Evolutionary conservation across 2,329 filamentous ascomycete species (phyloP).

Genomic region (Cryphonectria nitschkei): DNA sequence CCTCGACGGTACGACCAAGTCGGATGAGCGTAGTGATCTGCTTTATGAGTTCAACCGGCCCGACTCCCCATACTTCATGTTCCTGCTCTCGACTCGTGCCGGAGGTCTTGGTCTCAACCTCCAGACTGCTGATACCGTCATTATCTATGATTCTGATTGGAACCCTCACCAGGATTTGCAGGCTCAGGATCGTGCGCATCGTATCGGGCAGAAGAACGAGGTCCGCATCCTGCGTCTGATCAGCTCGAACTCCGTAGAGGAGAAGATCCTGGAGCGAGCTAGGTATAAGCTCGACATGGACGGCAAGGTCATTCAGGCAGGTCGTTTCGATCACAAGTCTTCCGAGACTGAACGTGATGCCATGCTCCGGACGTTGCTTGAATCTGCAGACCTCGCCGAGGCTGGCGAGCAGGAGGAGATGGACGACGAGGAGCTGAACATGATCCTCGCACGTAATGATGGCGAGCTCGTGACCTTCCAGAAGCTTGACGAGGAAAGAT

Average conservation of each 20-base stretch:
- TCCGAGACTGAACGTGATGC: slow-evolving; percentile 98
- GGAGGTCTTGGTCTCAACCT: slow-evolving; percentile 97
- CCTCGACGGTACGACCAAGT: slow-evolving; percentile 95
- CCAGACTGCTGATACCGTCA: slow-evolving; percentile 97
- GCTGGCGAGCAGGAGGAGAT: slow-evolving; percentile 87
- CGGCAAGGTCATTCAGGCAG: slow-evolving; percentile 98
- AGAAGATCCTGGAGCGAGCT: slow-evolving; percentile 96
- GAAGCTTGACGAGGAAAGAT: slow-evolving; percentile 77
- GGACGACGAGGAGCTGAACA: slow-evolving; percentile 96
- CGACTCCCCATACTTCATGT: slow-evolving; percentile 92
- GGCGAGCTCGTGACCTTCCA: slow-evolving; percentile 79
- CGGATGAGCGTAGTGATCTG: slow-evolving; percentile 92
- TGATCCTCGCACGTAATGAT: slow-evolving; percentile 89
- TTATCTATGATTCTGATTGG: slow-evolving; percentile 99
- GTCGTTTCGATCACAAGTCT: slow-evolving; percentile 99
- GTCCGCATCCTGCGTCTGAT: slow-evolving; percentile 95
- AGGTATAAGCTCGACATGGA: slow-evolving; percentile 99
- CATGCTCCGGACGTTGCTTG: slow-evolving; percentile 89
- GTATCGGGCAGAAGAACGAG: slow-evolving; percentile 99
- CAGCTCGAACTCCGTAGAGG: slow-evolving; percentile 95
- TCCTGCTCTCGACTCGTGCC: slow-evolving; percentile 96
- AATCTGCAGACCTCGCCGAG: slow-evolving; percentile 75
- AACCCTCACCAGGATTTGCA: slow-evolving; percentile 99
- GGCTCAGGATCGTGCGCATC: slow-evolving; percentile 98
- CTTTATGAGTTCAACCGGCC: slow-evolving; percentile 88